Percentiles rank a stretch among this genome's conserved stretches.
These are phyloP conservation scores for Trypanosoma vivax DNA, from an alignment of 208 protist genomes.

Conservation along the genomic window DNA sequence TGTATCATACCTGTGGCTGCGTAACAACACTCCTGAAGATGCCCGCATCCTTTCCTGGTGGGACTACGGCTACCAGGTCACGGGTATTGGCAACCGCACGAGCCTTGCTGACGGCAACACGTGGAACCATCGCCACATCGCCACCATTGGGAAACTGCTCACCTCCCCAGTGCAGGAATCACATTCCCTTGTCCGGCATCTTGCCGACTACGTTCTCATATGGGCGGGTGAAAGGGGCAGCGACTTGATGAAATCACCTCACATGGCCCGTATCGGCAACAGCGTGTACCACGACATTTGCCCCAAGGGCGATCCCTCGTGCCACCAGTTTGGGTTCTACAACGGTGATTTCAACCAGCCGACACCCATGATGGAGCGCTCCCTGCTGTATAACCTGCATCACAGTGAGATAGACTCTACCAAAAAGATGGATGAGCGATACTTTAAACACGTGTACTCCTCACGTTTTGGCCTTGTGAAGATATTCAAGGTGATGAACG, in stretches of 20 bases:
- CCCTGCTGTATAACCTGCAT: constrained; percentile 63
- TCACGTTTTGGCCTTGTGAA: constrained; percentile 94
- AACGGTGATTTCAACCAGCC: constrained; percentile 15
- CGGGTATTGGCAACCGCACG: constrained; percentile 94
- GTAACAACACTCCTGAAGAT: constrained; percentile 90
- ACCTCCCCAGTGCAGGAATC: constrained; percentile 83
- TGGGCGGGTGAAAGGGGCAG: constrained; percentile 36
- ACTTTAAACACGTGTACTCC: constrained; percentile 89
- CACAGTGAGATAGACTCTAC: not conserved
- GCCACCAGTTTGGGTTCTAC: constrained; percentile 39
- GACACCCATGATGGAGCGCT: constrained; percentile 39
- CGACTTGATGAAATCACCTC: constrained; percentile 56
- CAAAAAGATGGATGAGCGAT: constrained; percentile 1
- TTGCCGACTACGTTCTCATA: constrained; percentile 97
- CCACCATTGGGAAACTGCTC: constrained; percentile 91
- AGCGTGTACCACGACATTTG: constrained; percentile 75
- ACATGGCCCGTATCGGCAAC: constrained; percentile 62
- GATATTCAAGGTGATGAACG: constrained; percentile 95
- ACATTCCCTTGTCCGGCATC: constrained; percentile 84
- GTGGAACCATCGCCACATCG: constrained; percentile 99
- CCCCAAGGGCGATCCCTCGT: constrained; percentile 52
- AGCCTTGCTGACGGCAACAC: constrained; percentile 98
- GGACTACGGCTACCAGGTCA: constrained; percentile 99
- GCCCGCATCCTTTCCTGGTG: constrained; percentile 97
- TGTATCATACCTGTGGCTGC: constrained; percentile 95